These are phyloP conservation scores for Stygiomarasmius scandens DNA, from an alignment of 1,284 basidiomycete genomes.

Conservation along the genomic window DNA sequence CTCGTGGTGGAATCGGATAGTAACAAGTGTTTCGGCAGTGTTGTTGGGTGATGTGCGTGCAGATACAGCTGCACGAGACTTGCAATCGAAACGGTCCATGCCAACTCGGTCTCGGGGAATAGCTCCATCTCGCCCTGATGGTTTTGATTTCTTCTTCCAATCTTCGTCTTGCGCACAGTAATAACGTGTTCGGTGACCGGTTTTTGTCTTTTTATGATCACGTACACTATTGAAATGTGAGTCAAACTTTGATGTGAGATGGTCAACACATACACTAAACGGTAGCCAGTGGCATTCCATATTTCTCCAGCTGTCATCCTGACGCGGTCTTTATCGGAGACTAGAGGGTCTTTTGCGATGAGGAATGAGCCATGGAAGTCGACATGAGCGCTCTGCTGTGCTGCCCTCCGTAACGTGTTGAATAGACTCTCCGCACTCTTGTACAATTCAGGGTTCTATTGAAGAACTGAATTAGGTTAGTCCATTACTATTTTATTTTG, in stretches of 20 bases:
- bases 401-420: background rate
- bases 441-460: background rate
- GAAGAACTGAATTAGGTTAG: background rate
- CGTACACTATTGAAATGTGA: background rate
- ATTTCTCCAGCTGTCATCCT: conserved; percentile 20
- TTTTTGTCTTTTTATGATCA: background rate
- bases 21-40: background rate
- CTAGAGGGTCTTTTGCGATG: conserved; percentile 15
- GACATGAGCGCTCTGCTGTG: background rate
- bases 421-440: background rate
- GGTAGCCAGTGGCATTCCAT: conserved; percentile 23
- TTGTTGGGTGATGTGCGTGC: background rate
- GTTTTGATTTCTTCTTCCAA: background rate
- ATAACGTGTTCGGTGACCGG: conserved; percentile 5
- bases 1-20: conserved; percentile 1
- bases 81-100: conserved; percentile 16
- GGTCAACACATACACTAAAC: conserved; percentile 22
- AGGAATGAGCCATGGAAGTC: conserved; percentile 18
- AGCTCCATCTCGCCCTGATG: background rate
- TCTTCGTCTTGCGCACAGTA: conserved; percentile 8
- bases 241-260: background rate
- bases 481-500: background rate
- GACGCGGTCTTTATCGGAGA: conserved; percentile 18
- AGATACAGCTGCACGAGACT: background rate
- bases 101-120: conserved; percentile 9